Base-by-base conservation (phyloP, 2,329 filamentous ascomycete genomes). In the Blastomyces percursus region DNA sequence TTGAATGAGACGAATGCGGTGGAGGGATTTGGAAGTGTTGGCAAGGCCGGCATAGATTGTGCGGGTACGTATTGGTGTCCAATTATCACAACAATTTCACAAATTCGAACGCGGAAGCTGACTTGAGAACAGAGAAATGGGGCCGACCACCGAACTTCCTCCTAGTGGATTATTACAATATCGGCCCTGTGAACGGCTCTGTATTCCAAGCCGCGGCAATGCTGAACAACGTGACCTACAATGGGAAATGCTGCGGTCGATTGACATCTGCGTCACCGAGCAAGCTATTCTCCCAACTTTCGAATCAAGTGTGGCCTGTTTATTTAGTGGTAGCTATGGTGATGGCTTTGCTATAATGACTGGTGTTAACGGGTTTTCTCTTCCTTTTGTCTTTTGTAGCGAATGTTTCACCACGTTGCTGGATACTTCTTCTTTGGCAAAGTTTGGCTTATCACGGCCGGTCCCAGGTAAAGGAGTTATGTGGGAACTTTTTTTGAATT, bases 141-240 rank as follows among this genome's bases (percentile, higher is more conserved):
- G 80, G 80, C 24, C 82, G 84, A 9, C 80, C 89, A 0, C 91
- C 90, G 2, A 93, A 88, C 70, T 86, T 91, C 70, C 78, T 95
- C 59, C 86, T 94, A 61, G 89, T 94, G 32, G 90, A 95, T 72
- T 94, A 90, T 74, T 95, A 94, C 76, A 91, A 94, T 72, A 79
- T 80, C 64, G 89, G 88, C 38, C 79, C 76, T 44, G 82, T 80
- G 77, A 79, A 82, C 3, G 90, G 90, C 1, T 89, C 87, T 2
- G 89, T 94, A 11, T 95, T 95, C 69, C 81, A 87, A 70, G 86
- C 88, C 24, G 87, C 87, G 0, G 87, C 87, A 0, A 71, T 76
- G 63, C 82, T 85, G 67, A 94, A 93, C 73, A 86, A 87, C 64
- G 88, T 94, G 56, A 86, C 83, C 0, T 92, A 90, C 71, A 79